Conservation (phyloP, 1,139 yeast genomes). For the Sugiyamaella xylanicola region DNA sequence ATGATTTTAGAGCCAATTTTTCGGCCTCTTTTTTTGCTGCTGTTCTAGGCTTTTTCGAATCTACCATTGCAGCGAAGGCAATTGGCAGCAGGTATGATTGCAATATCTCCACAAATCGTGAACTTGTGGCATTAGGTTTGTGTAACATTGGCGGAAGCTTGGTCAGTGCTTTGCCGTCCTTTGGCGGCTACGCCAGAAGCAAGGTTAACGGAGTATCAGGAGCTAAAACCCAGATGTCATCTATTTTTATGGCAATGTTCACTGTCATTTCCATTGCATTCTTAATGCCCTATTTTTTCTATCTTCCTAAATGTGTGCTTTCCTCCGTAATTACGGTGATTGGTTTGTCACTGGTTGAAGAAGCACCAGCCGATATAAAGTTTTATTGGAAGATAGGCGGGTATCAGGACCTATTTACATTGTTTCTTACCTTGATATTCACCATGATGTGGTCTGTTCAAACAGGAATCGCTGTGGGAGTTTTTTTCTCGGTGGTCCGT, state of each 20-base stretch:
- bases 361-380: slow-evolving; percentile 76
- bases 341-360: slow-evolving; percentile 78
- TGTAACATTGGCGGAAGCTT: slow-evolving; percentile 67
- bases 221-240: slow-evolving; percentile 82
- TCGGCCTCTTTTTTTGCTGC: slow-evolving; percentile 66
- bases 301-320: slow-evolving; percentile 76
- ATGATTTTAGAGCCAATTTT: slow-evolving; percentile 43
- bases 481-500: slow-evolving; percentile 73
- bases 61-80: slow-evolving; percentile 85
- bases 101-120: slow-evolving; percentile 50
- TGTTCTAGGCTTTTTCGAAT: slow-evolving; percentile 87
- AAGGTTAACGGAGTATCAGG: slow-evolving; percentile 85
- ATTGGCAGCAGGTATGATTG: slow-evolving; percentile 41
- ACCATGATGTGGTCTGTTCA: slow-evolving; percentile 85
- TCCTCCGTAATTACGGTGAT: slow-evolving; percentile 81
- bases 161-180: slow-evolving; percentile 85
- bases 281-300: slow-evolving; percentile 65
- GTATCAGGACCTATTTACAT: slow-evolving; percentile 73
- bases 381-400: slow-evolving; percentile 80
- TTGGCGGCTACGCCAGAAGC: slow-evolving; percentile 96
- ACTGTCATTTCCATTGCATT: slow-evolving; percentile 67
- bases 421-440: slow-evolving; percentile 67
- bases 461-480: slow-evolving; percentile 86
- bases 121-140: slow-evolving; percentile 76
- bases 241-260: slow-evolving; percentile 73